Evolutionary conservation across 805 yeast genomes (phyloP), one percentile per base, ranked within the genome.

Genomic region (Saccharomycopsis malanga): DNA sequence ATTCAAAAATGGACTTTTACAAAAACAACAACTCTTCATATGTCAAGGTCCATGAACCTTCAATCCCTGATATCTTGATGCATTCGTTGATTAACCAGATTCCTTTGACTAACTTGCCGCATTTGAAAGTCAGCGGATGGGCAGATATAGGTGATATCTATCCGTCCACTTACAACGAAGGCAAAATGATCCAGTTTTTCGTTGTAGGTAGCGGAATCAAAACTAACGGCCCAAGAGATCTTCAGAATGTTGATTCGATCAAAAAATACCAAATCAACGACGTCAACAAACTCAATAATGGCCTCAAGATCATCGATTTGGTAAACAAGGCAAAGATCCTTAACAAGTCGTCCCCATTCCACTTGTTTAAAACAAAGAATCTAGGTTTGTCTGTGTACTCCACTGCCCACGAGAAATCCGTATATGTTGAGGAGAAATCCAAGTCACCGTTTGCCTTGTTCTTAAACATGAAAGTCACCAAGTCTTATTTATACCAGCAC

Each of bases 21-120:
- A 23, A 34, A 15, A 29, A 29, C 2, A 21, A 21, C 9, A 42
- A 44, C 22, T 45, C 44, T 2, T 45, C 45, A 4, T 15, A 45
- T 5, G 55, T 60, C 36, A 64, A 49, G 24, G 56, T 70, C 23
- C 71, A 69, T 41, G 57, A 66, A 39, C 84, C 93, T 2, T 71
- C 82, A 2, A 69, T 84, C 12, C 73, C 95, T 0, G 96, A 88
- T 61, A 72, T 87, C 40, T 66, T 91, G 50, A 87, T 89, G 95
- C 95, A 89, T 58, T 87, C 96, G 0, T 69, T 91, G 59, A 77
- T 85, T 25, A 91, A 91, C 60, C 94, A 87, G 57, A 81, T 81
- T 21, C 93, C 95, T 0, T 70, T 91, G 36, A 74, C 49, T 54
- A 69, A 74, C 34, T 65, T 88, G 15, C 96, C 97, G 0, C 67